Conservation (phyloP, 2,329 filamentous ascomycete species). For the Diaporthe velutina region DNA sequence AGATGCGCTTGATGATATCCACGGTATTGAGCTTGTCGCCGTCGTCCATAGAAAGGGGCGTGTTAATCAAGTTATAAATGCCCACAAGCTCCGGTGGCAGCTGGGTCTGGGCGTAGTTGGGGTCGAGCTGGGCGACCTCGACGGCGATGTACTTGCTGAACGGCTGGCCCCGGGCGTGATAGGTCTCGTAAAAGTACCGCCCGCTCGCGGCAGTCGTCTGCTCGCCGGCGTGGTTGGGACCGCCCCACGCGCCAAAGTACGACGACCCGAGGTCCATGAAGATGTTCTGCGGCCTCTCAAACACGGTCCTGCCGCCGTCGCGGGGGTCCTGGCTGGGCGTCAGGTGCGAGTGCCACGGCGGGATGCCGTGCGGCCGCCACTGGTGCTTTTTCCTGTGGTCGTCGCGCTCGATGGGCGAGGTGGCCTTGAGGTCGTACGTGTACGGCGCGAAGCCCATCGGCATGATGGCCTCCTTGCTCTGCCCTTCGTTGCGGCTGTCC, state of each 20-base stretch:
- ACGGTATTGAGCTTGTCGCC: constrained; percentile 6
- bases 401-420: neutral
- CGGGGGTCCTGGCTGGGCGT: neutral
- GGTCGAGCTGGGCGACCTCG: neutral
- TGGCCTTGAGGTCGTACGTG: neutral
- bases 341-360: constrained; percentile 18
- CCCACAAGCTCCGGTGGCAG: constrained; percentile 3
- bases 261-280: constrained; percentile 10
- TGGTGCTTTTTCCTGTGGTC: neutral
- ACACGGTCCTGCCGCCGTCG: neutral
- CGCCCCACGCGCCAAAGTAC: neutral
- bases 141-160: constrained; percentile 8
- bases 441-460: constrained; percentile 3
- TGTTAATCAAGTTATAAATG: constrained; percentile 7
- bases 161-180: constrained; percentile 3
- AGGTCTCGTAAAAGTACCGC: neutral
- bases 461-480: constrained; percentile 16
- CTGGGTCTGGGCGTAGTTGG: neutral
- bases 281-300: neutral
- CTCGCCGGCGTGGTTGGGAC: no score
- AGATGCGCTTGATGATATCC: constrained; percentile 7
- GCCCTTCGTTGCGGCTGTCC: neutral
- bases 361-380: neutral
- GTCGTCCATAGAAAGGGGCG: constrained; percentile 2
- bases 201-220: neutral